A percentile compares a stretch with the other conserved stretches of the same genome.
These are phyloP conservation scores for Colletotrichum sp. DNA, from an alignment of 2,329 filamentous ascomycete species.

Conservation along the genomic window DNA sequence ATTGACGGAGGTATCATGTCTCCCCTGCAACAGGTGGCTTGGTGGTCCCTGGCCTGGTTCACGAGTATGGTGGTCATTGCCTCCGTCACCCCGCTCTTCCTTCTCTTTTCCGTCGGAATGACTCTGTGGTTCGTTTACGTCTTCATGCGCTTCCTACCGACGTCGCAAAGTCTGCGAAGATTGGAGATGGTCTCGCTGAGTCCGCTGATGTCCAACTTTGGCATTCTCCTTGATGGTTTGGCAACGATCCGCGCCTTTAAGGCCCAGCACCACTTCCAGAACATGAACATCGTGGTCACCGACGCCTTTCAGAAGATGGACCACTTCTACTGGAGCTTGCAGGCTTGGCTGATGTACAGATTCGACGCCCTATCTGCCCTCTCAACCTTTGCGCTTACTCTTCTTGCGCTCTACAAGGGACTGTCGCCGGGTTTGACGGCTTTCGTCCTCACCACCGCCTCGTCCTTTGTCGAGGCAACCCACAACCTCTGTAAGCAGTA, in stretches of 20 bases:
- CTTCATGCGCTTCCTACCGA: constrained; percentile 79
- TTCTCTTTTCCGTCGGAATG: constrained; percentile 73
- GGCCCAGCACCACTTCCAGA: constrained; percentile 80
- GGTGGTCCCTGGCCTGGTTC: constrained; percentile 72
- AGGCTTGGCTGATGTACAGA: constrained; percentile 83
- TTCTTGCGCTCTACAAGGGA: constrained; percentile 76
- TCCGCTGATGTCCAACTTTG: constrained; percentile 91
- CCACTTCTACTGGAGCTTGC: constrained; percentile 92
- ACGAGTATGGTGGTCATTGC: constrained; percentile 80
- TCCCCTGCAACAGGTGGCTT: constrained; percentile 75
- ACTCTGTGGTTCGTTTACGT: constrained; percentile 73
- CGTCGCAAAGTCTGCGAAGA: constrained; percentile 81
- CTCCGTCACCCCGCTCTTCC: constrained; percentile 77
- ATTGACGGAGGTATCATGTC: constrained; percentile 85
- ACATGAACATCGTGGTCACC: constrained; percentile 78
- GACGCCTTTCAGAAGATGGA: constrained; percentile 94
- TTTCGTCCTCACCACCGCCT: constrained; percentile 79
- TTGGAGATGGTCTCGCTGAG: constrained; percentile 90
- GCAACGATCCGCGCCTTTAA: constrained; percentile 86
- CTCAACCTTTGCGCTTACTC: constrained; percentile 75
- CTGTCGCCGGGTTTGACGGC: constrained; percentile 81
- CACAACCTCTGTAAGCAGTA: constrained; percentile 80
- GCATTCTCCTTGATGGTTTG: constrained; percentile 82
- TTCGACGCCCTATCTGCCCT: constrained; percentile 75
- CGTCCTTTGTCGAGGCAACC: constrained; percentile 71